These are phyloP conservation scores for Hypomyces perniciosus DNA, from an alignment of 2,329 filamentous ascomycete genomes.

Conservation along the genomic window DNA sequence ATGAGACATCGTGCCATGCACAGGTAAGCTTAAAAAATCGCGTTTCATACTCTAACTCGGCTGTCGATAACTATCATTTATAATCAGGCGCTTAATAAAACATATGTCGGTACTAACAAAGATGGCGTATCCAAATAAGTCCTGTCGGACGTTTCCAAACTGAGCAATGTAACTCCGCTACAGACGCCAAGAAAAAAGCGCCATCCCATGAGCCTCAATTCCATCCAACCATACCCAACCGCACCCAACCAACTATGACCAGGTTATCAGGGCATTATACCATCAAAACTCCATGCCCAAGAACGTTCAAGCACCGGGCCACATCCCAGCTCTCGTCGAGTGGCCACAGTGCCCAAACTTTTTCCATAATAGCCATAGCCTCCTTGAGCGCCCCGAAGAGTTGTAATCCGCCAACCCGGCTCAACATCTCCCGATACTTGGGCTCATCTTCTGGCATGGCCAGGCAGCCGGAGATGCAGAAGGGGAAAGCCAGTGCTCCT, in stretches of 20 bases:
- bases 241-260: too few species aligned
- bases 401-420: slow-evolving; percentile 35
- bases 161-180: background rate
- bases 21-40: too few species aligned
- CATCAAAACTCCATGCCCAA: slow-evolving; percentile 35
- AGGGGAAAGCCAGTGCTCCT: slow-evolving; percentile 34
- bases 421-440: slow-evolving; percentile 36
- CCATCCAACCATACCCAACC: too few species aligned
- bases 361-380: slow-evolving; percentile 40
- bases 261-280: slow-evolving; percentile 25
- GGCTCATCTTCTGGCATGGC: slow-evolving; percentile 34
- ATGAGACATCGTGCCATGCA: too few species aligned
- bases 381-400: slow-evolving; percentile 41
- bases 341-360: slow-evolving; percentile 37
- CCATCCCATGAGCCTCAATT: too few species aligned
- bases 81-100: background rate
- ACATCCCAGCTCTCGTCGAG: slow-evolving; percentile 40
- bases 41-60: too few species aligned
- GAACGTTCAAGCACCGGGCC: slow-evolving; percentile 35
- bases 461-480: slow-evolving; percentile 38
- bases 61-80: too few species aligned
- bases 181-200: too few species aligned
- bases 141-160: background rate
- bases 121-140: background rate
- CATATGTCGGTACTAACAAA: background rate